Conservation (phyloP, 1,139 yeast species). For the Candida sanyaensis region DNA sequence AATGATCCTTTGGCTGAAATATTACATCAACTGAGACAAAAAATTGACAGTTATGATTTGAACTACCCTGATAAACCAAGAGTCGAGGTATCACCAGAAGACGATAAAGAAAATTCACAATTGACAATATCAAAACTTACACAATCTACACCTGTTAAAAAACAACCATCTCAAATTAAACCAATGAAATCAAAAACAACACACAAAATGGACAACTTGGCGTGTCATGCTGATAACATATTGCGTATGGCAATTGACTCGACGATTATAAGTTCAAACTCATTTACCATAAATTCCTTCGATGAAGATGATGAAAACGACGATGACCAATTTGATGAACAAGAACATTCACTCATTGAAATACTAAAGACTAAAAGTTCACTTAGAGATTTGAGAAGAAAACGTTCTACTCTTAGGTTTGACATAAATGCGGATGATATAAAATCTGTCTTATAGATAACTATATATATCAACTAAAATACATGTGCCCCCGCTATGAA, state of each 20-base stretch:
- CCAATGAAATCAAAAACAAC: neutral
- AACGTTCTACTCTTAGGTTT: slow-evolving; percentile 24
- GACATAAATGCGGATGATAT: slow-evolving; percentile 43
- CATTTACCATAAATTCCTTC: slow-evolving; percentile 37
- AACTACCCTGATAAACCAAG: slow-evolving; percentile 12
- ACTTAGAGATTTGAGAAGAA: slow-evolving; percentile 12
- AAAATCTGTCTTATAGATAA: slow-evolving; percentile 23
- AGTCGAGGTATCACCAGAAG: neutral
- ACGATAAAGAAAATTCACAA: neutral
- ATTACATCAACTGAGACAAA: slow-evolving; percentile 22
- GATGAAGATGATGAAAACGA: slow-evolving; percentile 31
- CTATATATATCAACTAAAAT: no score
- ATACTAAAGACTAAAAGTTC: slow-evolving; percentile 21
- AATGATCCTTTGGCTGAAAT: slow-evolving; percentile 34
- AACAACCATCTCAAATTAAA: neutral
- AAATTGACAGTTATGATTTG: slow-evolving; percentile 19
- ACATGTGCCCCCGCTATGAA: neutral
- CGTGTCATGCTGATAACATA: slow-evolving; percentile 51
- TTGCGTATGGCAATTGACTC: slow-evolving; percentile 53
- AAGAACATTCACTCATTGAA: slow-evolving; percentile 34
- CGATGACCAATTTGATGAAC: slow-evolving; percentile 33
- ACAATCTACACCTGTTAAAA: slow-evolving; percentile 8
- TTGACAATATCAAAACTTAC: neutral
- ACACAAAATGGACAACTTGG: slow-evolving; percentile 33
- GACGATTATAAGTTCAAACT: slow-evolving; percentile 45